Evolutionary conservation across 306 rosid genomes (phyloP), one percentile per base, ranked within the genome.

Genomic region (Prinsepia uniflora): DNA sequence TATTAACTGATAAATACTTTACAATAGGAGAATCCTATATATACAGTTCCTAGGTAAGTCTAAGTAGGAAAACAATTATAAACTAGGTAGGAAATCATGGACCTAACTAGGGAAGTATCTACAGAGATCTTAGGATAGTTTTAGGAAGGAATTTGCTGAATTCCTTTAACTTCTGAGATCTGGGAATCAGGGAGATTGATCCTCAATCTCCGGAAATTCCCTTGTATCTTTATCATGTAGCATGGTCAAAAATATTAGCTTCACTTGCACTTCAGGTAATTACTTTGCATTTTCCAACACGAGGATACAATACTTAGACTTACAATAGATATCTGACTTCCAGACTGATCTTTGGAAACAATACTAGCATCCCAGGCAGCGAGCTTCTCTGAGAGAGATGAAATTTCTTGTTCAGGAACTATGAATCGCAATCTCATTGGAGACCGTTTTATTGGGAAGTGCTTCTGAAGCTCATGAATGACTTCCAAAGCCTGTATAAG

Each of bases 391-490:
- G 83, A 47, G 53, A 94, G 96, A 45, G 87, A 61, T 5, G 84
- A 74, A 3, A 69, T 50, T 53, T 83, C 78, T 53, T 84, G 83
- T 72, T 85, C 90, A 30, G 89, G 85, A 50, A 86, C 82, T 7
- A 81, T 72, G 52, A 83, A 84, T 7, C 90, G 87, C 72, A 90
- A 67, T 70, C 87, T 86, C 88, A 94, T 82, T 0, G 98, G 98
- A 17, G 96, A 90, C n/a, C 98, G 84, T 70, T 87, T 94, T 42
- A 94, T 90, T 5, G 98, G 98, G 60, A 84, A 94, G 60, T 81
- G 96, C 88, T 89, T 88, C 58, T 90, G 97, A 75, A 94, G 98
- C 80, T 94, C 98, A n/a, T 94, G 98, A 77, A 94, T 89, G 56
- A 90, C 85, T 80, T 94, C 98, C 45, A 90, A 75, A 14, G 98